Conservation (phyloP, 1,284 basidiomycete genomes). For the Porogramme epimiltina region DNA sequence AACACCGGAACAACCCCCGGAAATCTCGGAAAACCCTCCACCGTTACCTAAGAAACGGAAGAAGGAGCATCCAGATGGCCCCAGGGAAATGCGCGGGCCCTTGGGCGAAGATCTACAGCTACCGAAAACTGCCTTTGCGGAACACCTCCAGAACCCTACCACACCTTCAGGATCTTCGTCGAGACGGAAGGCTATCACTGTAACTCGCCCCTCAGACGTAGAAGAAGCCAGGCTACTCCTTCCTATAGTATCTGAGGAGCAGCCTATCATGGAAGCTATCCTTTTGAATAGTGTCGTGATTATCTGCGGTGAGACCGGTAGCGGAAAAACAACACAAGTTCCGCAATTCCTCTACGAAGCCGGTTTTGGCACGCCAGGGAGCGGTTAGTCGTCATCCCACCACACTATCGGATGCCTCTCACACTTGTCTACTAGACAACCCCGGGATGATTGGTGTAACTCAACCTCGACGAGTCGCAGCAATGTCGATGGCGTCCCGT, state of each 20-base stretch:
- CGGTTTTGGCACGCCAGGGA: slow-evolving; percentile 86
- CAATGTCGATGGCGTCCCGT: slow-evolving; percentile 92
- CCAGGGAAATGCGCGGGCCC: slow-evolving; percentile 60
- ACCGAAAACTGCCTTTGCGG: slow-evolving; percentile 62
- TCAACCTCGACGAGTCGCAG: slow-evolving; percentile 96
- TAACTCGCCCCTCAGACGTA: slow-evolving; percentile 75
- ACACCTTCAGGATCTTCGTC: slow-evolving; percentile 17
- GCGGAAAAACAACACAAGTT: slow-evolving; percentile 98
- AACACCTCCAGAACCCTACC: slow-evolving; percentile 42
- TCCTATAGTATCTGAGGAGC: slow-evolving; percentile 93
- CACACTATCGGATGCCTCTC: neutral
- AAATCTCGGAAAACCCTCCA: slow-evolving; percentile 19
- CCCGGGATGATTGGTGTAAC: slow-evolving; percentile 99
- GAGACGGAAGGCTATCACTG: slow-evolving; percentile 50
- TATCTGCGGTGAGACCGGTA: slow-evolving; percentile 88
- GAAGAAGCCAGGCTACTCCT: slow-evolving; percentile 80
- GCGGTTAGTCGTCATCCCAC: slow-evolving; percentile 56
- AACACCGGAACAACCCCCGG: neutral
- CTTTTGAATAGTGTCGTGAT: slow-evolving; percentile 80
- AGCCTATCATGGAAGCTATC: slow-evolving; percentile 91
- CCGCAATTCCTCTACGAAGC: slow-evolving; percentile 94
- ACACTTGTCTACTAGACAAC: slow-evolving; percentile 63
- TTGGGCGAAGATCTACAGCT: slow-evolving; percentile 67
- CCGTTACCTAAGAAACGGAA: slow-evolving; percentile 47
- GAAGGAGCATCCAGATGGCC: slow-evolving; percentile 27